phyloP scores from a whole-genome alignment of 2,329 filamentous ascomycete genomes.

The Cercospora janseana region DNA sequence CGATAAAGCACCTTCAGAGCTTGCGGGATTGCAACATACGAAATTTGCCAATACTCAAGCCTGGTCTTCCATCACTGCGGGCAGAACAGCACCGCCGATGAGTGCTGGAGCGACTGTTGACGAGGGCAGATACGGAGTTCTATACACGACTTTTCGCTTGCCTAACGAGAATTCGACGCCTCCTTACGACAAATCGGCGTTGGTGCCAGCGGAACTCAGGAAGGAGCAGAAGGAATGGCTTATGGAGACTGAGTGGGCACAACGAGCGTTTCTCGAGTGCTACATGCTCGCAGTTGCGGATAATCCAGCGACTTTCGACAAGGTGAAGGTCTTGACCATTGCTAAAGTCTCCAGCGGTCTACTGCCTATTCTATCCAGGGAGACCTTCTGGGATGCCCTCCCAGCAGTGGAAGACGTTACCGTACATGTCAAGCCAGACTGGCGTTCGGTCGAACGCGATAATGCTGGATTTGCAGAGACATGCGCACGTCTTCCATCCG shows the following conservation, averaged over 20 bases:
- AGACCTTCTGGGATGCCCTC: slow-evolving; percentile 62
- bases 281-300: slow-evolving; percentile 65
- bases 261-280: slow-evolving; percentile 65
- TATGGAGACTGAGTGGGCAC: slow-evolving; percentile 66
- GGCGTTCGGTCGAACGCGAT: slow-evolving; percentile 58
- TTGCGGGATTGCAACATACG: slow-evolving; percentile 24
- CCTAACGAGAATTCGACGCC: slow-evolving; percentile 29
- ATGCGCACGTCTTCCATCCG: slow-evolving; percentile 50
- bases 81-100: slow-evolving; percentile 10
- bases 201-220: slow-evolving; percentile 59
- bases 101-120: background rate
- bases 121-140: slow-evolving; percentile 30
- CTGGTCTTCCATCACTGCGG: slow-evolving; percentile 26
- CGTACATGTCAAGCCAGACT: slow-evolving; percentile 64
- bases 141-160: slow-evolving; percentile 35
- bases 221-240: slow-evolving; percentile 67
- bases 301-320: slow-evolving; percentile 54
- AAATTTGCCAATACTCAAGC: slow-evolving; percentile 21
- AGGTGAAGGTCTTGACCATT: slow-evolving; percentile 60
- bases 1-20: slow-evolving; percentile 15
- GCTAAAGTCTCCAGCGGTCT: slow-evolving; percentile 64
- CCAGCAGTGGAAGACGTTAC: slow-evolving; percentile 55
- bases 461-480: slow-evolving; percentile 54
- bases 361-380: slow-evolving; percentile 54
- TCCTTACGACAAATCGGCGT: slow-evolving; percentile 30